Percentiles rank a stretch among this genome's conserved stretches.
Conservation (phyloP, 306 rosid species). For the Prunus davidiana region DNA sequence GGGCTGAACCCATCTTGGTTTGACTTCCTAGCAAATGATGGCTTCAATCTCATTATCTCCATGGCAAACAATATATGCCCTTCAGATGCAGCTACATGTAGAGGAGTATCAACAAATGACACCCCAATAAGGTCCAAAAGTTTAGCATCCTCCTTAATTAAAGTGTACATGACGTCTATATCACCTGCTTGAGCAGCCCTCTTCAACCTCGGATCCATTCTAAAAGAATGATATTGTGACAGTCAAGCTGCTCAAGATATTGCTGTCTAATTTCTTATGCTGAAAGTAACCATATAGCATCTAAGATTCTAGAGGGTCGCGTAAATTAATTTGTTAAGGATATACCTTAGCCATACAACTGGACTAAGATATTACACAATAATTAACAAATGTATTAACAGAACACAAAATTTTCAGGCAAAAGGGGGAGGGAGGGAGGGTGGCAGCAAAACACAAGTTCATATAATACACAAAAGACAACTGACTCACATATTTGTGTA, state of each 20-base stretch:
- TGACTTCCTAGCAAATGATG: background rate
- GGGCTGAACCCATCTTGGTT: slow-evolving; percentile 11
- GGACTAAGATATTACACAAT: no score
- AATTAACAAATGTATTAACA: background rate
- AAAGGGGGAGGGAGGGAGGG: no score
- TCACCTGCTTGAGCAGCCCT: background rate
- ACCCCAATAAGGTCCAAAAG: background rate
- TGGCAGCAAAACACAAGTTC: background rate
- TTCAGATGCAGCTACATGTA: background rate
- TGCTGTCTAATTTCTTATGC: no score
- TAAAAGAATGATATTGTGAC: background rate
- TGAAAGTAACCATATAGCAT: no score
- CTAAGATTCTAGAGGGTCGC: background rate
- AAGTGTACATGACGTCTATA: background rate
- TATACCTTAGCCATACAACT: background rate
- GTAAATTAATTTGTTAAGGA: background rate
- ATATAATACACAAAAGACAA: background rate
- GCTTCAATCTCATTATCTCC: background rate
- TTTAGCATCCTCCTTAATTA: background rate
- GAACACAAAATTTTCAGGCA: no score
- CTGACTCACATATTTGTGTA: background rate
- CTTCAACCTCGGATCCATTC: background rate
- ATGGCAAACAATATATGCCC: background rate
- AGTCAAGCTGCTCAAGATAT: background rate
- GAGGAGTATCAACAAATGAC: background rate